Base-by-base conservation (phyloP, 225 moss, liverwort and hornwort species). In the Marchantia paleacea region DNA sequence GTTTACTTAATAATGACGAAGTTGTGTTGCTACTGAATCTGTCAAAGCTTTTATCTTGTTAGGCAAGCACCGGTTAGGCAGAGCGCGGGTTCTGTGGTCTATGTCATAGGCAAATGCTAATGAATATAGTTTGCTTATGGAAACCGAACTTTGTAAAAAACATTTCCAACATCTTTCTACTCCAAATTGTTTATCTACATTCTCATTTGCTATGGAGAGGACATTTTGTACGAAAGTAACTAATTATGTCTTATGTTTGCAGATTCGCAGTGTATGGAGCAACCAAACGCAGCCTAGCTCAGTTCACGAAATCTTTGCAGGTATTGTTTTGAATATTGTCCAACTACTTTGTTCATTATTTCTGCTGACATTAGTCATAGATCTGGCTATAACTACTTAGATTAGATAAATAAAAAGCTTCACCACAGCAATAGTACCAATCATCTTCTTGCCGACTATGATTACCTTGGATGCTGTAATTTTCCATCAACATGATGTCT, bases 261-360 rank as follows among this genome's bases (percentile, higher is more conserved):
- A 97, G 97, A 85, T 95, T 91, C 89, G 95, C 97, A 72, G 97
- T 91, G 72, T 99, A 99, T 72, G 97, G 97, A 82, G 97, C 97
- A 72, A 95, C 97, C 18, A 99, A 99, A 82, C 91, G 97, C 78
- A 95, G 97, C 52, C 89, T 99, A 54, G 91, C 97, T 69, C 97
- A 95, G 66, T 99, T 99, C 55, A 95, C 97, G 18, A 99, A 99
- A 86, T 95, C 95, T 65, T 88, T 99, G 84, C 95, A 92, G 93
- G 95, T 95, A 10, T 0, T 5, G 7, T 73, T 22, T 13, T n/a
- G 10, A 49, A 13, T 0, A 16, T 1, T 70, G 3, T 70, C 26
- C 69, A 70, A 19, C 47, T 7, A 15, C 20, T 47, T 70, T 12
- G 15, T 52, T 72, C 51, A 69, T 8, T n/a, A 8, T 73, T 12